Base-by-base conservation (phyloP, 768 basidiomycete genomes). In the Brasilioporus rufonigricans region DNA sequence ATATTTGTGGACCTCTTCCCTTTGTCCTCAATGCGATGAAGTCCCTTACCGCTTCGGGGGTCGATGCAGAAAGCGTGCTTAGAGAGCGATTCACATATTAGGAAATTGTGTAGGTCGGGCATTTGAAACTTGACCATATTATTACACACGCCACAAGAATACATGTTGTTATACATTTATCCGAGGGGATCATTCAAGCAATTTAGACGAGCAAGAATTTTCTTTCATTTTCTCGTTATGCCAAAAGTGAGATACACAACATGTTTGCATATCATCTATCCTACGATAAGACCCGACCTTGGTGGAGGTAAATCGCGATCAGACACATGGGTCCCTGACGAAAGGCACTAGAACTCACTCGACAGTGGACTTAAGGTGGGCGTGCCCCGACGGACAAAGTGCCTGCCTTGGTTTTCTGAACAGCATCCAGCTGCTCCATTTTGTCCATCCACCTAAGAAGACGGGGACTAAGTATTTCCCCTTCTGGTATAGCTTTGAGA, bases 61-160 rank as follows among this genome's bases (percentile, higher is more conserved):
- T 66, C 7, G 55, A 66, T 31, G 54, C 61, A 16, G 64, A 66
- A 55, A 50, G 27, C 18, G 65, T 68, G 4, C 35, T 55, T 11
- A 61, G 65, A 44, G 65, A 65, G 52, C 47, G 65, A 18, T 65
- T 68, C 44, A 65, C 66, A 13, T 70, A 60, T 24, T 68, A 63
- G 48, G 40, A 29, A 36, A n/a, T n/a, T 13, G 21, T 11, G 14
- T 47, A 32, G 36, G 26, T 24, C 24, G 24, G 48, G 33, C 18
- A 3, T 4, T 27, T 16, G 26, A 27, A 29, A n/a, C 18, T 44
- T 18, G 21, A 13, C 16, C 24, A 26, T 44, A 10, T 26, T 16
- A 16, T 12, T 5, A 27, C 40, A 41, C 40, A 24, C 19, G 39
- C 18, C 14, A 36, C 14, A 36, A 16, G 32, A 33, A 33, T 33